Base-by-base conservation (phyloP, 1,139 yeast genomes). In the Geotrichum aggregatum region DNA sequence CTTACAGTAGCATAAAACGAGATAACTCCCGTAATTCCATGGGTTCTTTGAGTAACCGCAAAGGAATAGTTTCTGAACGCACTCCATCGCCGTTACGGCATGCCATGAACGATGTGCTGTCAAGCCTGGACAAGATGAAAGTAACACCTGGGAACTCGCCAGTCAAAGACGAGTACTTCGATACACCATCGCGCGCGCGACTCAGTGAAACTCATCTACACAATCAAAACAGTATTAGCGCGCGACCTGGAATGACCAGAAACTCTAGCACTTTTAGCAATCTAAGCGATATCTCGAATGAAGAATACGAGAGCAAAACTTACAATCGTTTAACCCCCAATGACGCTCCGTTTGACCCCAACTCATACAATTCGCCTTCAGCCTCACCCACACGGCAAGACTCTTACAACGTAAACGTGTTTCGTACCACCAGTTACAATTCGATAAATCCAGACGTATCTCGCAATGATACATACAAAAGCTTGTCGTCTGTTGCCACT, bases 31-130 rank as follows among this genome's bases (percentile, higher is more conserved):
- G 76, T 82, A 7, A 82, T 83, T 1, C 83, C 83, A 0, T 80
- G 80, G 1, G 82, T 82, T 2, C 76, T 68, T 35, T 47, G 68
- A 40, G 14, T 14, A 31, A 40, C 22, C 34, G 34, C 14, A 47
- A 31, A 16, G 45, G 46, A 19, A 36, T 44, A 21, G 14, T 44
- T 1, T 34, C 47, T 6, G 22, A 34, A 8, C 76, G 82, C 4
- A 82, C 84, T 0, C 83, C 83, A 0, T 80, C 80, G 1, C 82
- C 82, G 1, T 76, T 68, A 40, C 49, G 69, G 40, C 59, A 59
- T 39, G 72, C 71, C 3, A 65, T 68, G 67, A 68, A 66, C 44
- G 70, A 66, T 47, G 71, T 68, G 10, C 52, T 67, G 49, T 63
- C 58, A 26, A 63, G 68, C 22, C 56, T 68, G 28, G 69, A 67